Conservation (phyloP, 305 asterid species). For the Fraxinus latifolia region DNA sequence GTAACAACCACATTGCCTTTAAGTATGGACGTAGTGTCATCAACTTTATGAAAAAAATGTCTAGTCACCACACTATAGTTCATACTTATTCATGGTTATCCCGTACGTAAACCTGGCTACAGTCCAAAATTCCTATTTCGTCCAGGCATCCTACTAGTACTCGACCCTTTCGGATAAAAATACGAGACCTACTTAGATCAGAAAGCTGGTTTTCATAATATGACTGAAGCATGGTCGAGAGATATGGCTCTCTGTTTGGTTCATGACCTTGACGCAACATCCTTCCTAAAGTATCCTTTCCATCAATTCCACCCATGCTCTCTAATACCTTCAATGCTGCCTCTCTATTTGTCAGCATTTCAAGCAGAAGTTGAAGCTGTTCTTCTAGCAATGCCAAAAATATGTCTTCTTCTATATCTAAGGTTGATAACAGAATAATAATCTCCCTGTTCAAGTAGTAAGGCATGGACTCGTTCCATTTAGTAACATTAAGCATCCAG, state of each 20-base stretch:
- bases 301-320: slow-evolving; percentile 64
- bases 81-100: slow-evolving; percentile 55
- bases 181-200: slow-evolving; percentile 65
- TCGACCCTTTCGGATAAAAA: slow-evolving; percentile 81
- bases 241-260: slow-evolving; percentile 70
- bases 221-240: slow-evolving; percentile 63
- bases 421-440: slow-evolving; percentile 62
- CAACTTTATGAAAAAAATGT: too few species aligned
- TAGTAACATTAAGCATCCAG: slow-evolving; percentile 76
- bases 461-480: slow-evolving; percentile 76
- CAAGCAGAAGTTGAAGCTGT: slow-evolving; percentile 42
- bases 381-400: slow-evolving; percentile 60
- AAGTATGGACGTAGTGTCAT: slow-evolving; percentile 44
- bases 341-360: slow-evolving; percentile 35
- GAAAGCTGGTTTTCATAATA: slow-evolving; percentile 64
- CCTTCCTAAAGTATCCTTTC: slow-evolving; percentile 10
- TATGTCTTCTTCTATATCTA: slow-evolving; percentile 36
- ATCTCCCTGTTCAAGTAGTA: slow-evolving; percentile 88
- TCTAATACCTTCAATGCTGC: slow-evolving; percentile 65
- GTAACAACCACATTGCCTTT: slow-evolving; percentile 72
- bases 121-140: slow-evolving; percentile 66
- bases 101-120: slow-evolving; percentile 69
- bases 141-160: slow-evolving; percentile 74
- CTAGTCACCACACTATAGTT: slow-evolving; percentile 42
- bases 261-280: slow-evolving; percentile 68